Conservation (phyloP, 768 basidiomycete species). For the Russula dissimulans region DNA sequence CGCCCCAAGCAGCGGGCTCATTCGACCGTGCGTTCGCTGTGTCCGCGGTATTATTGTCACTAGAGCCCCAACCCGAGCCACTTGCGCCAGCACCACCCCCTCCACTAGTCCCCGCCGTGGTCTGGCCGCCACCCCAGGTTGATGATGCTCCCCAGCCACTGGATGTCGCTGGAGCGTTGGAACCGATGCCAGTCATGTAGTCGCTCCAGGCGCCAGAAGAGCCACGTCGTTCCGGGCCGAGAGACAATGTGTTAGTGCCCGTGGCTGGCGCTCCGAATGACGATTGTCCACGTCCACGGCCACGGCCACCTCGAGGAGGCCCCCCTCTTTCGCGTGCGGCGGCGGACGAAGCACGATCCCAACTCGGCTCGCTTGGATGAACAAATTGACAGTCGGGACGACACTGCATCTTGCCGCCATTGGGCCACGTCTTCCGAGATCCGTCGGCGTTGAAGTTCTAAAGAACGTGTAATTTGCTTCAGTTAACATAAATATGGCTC, state of each 20-base stretch:
- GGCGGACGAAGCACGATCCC: constrained; percentile 2
- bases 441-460: constrained; percentile 12
- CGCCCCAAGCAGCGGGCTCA: neutral
- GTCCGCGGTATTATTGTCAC: neutral
- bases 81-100: constrained; percentile 4
- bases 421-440: neutral
- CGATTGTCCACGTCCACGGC: neutral
- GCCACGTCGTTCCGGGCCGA: neutral
- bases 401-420: neutral
- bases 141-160: neutral
- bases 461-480: neutral
- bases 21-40: neutral
- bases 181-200: neutral
- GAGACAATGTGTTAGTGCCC: neutral
- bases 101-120: neutral
- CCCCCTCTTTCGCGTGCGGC: neutral
- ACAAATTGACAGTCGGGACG: constrained; percentile 2
- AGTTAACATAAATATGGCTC: neutral
- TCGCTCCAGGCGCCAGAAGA: constrained; percentile 6
- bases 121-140: neutral
- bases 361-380: constrained; percentile 10
- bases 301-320: neutral
- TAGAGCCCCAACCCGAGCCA: constrained; percentile 4
- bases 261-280: neutral
- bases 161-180: neutral